Conservation (phyloP, 306 rosid species). For the Coriaria nepalensis region DNA sequence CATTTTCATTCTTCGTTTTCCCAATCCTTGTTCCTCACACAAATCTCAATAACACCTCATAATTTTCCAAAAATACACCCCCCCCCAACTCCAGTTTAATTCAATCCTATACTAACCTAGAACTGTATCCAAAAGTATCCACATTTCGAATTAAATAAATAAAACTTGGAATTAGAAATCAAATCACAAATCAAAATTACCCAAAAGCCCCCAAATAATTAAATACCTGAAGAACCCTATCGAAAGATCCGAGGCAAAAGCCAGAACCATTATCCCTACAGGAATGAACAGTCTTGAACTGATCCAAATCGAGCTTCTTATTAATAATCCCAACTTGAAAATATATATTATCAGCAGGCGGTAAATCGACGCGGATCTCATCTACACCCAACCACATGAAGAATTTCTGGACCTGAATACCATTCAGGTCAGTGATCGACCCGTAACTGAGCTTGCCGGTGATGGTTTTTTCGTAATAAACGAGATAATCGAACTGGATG, state of each 20-base stretch:
- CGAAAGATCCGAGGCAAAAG: constrained; percentile 21
- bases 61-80: no score
- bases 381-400: constrained; percentile 67
- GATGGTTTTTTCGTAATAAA: constrained; percentile 52
- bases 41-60: no score
- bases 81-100: no score
- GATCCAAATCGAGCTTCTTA: constrained; percentile 63
- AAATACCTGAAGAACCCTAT: constrained; percentile 29
- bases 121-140: no score
- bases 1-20: no score
- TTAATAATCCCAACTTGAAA: constrained; percentile 75
- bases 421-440: constrained; percentile 54
- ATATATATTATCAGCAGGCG: constrained; percentile 63
- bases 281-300: constrained; percentile 55
- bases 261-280: constrained; percentile 31
- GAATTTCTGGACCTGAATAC: constrained; percentile 61
- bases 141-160: constrained; percentile 2
- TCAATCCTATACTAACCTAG: no score
- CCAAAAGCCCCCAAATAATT: not conserved
- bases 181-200: not conserved
- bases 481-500: constrained; percentile 55
- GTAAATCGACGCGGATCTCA: constrained; percentile 94
- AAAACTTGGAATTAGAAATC: not conserved
- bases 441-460: constrained; percentile 67
- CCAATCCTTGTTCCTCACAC: no score